Evolutionary conservation across 495 filamentous ascomycete genomes (phyloP), one percentile per base, ranked within the genome.

Genomic region (Wilcoxina mikolae): DNA sequence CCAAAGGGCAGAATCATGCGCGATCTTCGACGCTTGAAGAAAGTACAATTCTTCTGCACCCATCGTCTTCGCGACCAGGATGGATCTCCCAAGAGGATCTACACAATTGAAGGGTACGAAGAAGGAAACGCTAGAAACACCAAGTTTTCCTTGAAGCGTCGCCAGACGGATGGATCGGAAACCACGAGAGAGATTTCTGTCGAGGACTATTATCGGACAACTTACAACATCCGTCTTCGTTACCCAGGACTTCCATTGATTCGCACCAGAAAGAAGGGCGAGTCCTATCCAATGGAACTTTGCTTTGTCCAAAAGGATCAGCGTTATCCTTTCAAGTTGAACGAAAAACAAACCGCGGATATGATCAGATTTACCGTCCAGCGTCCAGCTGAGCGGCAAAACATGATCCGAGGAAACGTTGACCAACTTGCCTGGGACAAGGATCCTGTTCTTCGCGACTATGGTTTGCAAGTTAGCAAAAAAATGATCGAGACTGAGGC

Each of bases 341-440:
- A 78, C 17, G 60, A 65, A 0, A 79, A 84, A 26, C 67, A 75
- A 73, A 91, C 87, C 0, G 65, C 75, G 0, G 62, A 76, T 7
- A 95, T 98, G 90, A 94, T 98, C 69, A 87, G 82, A 66, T 85
- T 83, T 65, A 85, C 86, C 0, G 74, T 76, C 0, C 72, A 74
- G 51, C 74, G 78, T 1, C 91, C 91, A 0, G 39, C 56, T 0
- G 60, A 79, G 24, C 85, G 90, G 18, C 73, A 77, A 60, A 49
- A 59, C 0, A 72, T 80, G 12, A 83, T 95, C 50, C 57, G 74
- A 27, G 65, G 75, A n/a, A 82, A 81, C 20, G 75, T 93, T 18
- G 57, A 66, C 0, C 73, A 81, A 57, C 73, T 95, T 0, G 67
- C 81, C 24, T 91, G 65, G 77, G 57, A 56, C 0, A 62, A 75